Evolutionary conservation across 108 stramenopile species (phyloP).

Genomic region (Chaetoceros muelleri): DNA sequence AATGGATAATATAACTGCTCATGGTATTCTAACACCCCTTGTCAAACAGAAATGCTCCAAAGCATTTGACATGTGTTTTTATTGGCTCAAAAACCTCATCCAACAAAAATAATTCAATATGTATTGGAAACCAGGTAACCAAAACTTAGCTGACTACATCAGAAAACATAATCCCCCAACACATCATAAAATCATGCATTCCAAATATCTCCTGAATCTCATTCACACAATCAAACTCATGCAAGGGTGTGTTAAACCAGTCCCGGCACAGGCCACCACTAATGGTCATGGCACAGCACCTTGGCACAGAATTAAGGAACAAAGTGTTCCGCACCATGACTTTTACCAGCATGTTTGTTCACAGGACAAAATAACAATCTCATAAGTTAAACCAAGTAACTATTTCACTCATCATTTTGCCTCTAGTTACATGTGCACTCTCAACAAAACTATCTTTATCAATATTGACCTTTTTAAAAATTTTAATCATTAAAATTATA

Average conservation of each 20-base stretch:
- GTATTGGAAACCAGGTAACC: constrained; percentile 19
- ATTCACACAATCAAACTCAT: background rate
- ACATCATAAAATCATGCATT: constrained; percentile 14
- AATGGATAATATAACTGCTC: constrained; percentile 32
- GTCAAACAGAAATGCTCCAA: constrained; percentile 4
- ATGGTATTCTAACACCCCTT: constrained; percentile 12
- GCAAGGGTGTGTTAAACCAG: background rate
- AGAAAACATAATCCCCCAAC: constrained; percentile 17
- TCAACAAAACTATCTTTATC: too few species aligned
- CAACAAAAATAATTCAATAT: constrained; percentile 21
- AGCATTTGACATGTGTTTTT: constrained; percentile 22
- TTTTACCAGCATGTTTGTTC: too few species aligned
- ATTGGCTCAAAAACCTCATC: constrained; percentile 20
- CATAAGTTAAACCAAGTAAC: too few species aligned
- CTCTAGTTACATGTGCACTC: too few species aligned
- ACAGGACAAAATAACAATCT: too few species aligned
- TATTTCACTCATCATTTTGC: too few species aligned
- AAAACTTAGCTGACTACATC: constrained; percentile 26
- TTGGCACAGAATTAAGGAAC: too few species aligned
- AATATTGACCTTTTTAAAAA: too few species aligned
- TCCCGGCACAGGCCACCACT: too few species aligned
- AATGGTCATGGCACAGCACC: too few species aligned
- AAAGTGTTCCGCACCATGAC: too few species aligned
- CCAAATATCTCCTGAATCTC: background rate
- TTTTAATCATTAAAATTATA: too few species aligned